Evolutionary conservation across 768 basidiomycete species (phyloP).

Genomic region (Termitomyces sp.): DNA sequence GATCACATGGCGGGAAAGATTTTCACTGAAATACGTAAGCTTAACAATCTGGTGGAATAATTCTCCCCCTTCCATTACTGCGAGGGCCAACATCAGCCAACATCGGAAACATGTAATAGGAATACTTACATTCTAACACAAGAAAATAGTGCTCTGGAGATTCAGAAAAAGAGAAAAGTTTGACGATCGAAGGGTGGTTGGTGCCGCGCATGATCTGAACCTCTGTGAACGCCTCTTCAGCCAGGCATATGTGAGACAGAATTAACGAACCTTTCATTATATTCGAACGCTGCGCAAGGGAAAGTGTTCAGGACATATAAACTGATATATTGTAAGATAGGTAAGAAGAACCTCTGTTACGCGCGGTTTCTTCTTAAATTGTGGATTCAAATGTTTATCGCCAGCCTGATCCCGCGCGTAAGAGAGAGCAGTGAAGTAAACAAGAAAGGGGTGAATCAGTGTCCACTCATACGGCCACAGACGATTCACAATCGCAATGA

Average conservation of each 20-base stretch:
- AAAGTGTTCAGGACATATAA: constrained; percentile 23
- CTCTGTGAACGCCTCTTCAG: constrained; percentile 44
- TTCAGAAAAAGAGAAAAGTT: constrained; percentile 88
- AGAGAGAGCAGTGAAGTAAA: constrained; percentile 17
- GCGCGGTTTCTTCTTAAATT: constrained; percentile 97
- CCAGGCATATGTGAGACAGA: not conserved
- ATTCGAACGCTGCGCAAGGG: constrained; percentile 77
- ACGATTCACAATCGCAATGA: constrained; percentile 17
- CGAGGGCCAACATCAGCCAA: constrained; percentile 3
- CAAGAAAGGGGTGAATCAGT: constrained; percentile 18
- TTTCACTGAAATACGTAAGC: constrained; percentile 97
- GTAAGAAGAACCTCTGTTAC: constrained; percentile 80
- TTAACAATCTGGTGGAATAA: constrained; percentile 99
- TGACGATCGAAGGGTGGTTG: constrained; percentile 89
- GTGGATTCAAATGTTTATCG: constrained; percentile 87
- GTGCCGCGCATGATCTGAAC: constrained; percentile 98
- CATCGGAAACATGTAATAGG: not conserved
- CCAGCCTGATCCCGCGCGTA: constrained; percentile 60
- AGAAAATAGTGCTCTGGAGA: constrained; percentile 92
- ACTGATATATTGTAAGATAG: constrained; percentile 11
- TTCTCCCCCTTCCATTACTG: constrained; percentile 97
- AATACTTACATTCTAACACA: constrained; percentile 77
- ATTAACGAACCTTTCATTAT: constrained; percentile 77
- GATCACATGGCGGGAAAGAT: constrained; percentile 95
- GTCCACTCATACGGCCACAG: constrained; percentile 12